These are phyloP conservation scores for Cyberlindnera lachancei DNA, from an alignment of 805 yeast species.

Conservation along the genomic window DNA sequence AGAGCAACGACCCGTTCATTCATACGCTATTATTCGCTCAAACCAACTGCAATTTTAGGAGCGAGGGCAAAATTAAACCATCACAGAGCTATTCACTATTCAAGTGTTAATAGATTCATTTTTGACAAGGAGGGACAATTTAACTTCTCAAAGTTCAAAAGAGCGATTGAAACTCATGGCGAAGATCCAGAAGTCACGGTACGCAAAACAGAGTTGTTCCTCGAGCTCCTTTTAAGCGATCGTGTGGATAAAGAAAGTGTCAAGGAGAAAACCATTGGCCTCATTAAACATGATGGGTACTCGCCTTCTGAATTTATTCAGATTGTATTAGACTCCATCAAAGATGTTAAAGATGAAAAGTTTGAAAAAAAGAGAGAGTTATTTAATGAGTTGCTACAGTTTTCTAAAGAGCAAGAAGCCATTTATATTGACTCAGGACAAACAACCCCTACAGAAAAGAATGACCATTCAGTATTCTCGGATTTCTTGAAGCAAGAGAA, in stretches of 20 bases:
- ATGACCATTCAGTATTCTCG: constrained; percentile 8
- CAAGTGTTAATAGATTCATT: constrained; percentile 1
- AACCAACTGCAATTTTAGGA: too few species aligned
- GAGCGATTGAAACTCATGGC: constrained; percentile 11
- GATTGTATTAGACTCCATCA: constrained; percentile 8
- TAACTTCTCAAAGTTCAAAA: constrained; percentile 12
- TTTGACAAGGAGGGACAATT: constrained; percentile 16
- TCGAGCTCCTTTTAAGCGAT: constrained; percentile 11
- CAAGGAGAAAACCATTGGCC: constrained; percentile 7
- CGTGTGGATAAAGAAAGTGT: constrained; percentile 5
- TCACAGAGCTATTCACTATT: too few species aligned
- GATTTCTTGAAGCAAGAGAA: constrained; percentile 6
- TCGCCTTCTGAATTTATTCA: constrained; percentile 14
- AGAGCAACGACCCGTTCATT: too few species aligned
- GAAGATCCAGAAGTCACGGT: constrained; percentile 6
- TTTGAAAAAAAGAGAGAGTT: constrained; percentile 6
- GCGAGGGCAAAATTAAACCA: too few species aligned
- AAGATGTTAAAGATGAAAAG: constrained; percentile 3
- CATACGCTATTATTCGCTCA: too few species aligned
- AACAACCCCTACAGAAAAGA: neutral
- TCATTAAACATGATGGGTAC: constrained; percentile 10
- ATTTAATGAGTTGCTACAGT: constrained; percentile 9
- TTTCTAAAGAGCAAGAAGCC: constrained; percentile 6
- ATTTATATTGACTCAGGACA: neutral
- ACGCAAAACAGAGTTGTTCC: constrained; percentile 9